Evolutionary conservation across 441 rosid genomes (phyloP), one percentile per base, ranked within the genome.

Genomic region (Metrosideros polymorpha): DNA sequence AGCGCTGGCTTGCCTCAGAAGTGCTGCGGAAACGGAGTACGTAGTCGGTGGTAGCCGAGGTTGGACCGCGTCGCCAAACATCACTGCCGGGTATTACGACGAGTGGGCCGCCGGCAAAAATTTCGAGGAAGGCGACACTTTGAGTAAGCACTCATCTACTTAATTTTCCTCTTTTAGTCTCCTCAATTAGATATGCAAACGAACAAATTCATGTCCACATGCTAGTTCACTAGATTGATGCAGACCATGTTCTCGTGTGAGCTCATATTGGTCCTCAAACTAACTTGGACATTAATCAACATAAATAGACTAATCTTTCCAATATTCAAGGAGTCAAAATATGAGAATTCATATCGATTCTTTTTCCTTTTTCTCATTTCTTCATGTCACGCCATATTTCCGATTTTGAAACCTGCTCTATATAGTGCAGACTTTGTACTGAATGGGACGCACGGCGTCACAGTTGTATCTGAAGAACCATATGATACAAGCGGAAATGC

Each of bases 71-170:
- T 86, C 91, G 2, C 89, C 89, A 12, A 89, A 54, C n/a, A 84
- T 35, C 53, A 82, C 89, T 5, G 75, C 6, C 1, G 10, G 57
- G 15, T 89, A 42, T 45, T 92, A 89, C 59, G 12, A 49, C 1
- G 22, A 49, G 7, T 89, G 93, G 93, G 82, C 88, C 32, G 29
- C 12, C 43, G 47, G 56, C 43, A 77, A 83, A 54, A 88, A 89
- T 3, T 91, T 89, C 9, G 13, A 7, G 76, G 85, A 87, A 25
- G 91, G 90, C 52, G 91, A 91, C 85, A 1, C 3, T 18, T 55
- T 56, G 49, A 25, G 85, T 56, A 27, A 56, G 53, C 47, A 56
- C 24, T 63, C 43, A 4, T 63, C 42, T 63, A 17, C 43, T 63
- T 30, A 63, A 5, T 27, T 42, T 77, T 27, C 32, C 17, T 27